Percentiles rank a stretch among this genome's conserved stretches.
Conservation (phyloP, 441 rosid genomes). For the Viola pubescens region DNA sequence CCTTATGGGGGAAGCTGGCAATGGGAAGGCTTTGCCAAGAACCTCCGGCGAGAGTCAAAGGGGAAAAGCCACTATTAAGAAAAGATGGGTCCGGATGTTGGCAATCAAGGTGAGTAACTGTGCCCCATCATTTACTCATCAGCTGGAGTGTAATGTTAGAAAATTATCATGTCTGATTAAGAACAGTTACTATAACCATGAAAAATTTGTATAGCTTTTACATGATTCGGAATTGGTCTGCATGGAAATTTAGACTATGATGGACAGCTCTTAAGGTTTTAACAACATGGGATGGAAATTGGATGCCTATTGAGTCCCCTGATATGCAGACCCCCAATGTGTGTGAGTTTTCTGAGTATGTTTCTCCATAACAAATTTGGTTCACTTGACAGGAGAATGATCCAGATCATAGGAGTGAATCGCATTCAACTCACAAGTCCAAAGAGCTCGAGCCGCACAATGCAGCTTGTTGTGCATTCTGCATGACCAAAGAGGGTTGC, state of each 20-base stretch:
- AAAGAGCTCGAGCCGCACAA: constrained; percentile 16
- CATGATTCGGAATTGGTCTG: too few species aligned
- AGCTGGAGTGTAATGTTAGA: too few species aligned
- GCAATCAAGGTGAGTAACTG: constrained; percentile 16
- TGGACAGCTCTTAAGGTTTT: not conserved
- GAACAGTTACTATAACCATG: too few species aligned
- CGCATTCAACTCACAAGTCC: constrained; percentile 11
- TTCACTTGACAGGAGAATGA: constrained; percentile 12
- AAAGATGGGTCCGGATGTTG: constrained; percentile 11
- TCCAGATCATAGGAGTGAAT: constrained; percentile 7
- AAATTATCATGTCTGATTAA: too few species aligned
- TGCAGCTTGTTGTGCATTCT: constrained; percentile 22
- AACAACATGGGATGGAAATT: not conserved
- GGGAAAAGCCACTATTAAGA: constrained; percentile 14
- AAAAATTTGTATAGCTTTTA: too few species aligned
- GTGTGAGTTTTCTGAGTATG: not conserved
- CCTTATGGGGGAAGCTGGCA: constrained; percentile 23
- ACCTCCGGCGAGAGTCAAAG: constrained; percentile 9
- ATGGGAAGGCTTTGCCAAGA: constrained; percentile 12
- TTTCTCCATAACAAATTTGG: too few species aligned
- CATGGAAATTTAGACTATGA: too few species aligned
- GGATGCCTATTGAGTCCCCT: not conserved
- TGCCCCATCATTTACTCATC: too few species aligned
- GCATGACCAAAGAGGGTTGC: constrained; percentile 51
- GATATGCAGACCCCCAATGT: not conserved